Base-by-base conservation (phyloP, 163 green algal genomes). In the Botryococcus braunii region DNA sequence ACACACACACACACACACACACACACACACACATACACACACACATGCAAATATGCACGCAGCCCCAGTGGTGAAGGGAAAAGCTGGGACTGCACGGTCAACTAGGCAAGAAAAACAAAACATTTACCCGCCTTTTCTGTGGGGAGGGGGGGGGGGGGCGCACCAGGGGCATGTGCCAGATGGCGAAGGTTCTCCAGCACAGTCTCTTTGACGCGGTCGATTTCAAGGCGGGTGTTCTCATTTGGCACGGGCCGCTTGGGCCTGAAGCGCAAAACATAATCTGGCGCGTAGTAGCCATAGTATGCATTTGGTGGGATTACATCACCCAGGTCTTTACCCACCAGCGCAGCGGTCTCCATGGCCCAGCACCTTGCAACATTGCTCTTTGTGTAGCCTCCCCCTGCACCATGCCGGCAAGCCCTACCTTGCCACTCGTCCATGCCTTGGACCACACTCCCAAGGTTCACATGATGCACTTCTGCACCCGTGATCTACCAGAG, bases 331-430 rank as follows among this genome's bases (percentile, higher is more conserved):
- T 76, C 46, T 36, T 74, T 62, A 59, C 82, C 85, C 21, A 86
- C 69, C 61, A 96, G 81, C 41, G 90, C 81, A n/a, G 85, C 85
- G 0, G 95, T 98, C 75, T 98, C 93, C 59, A 95, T 92, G 1
- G 91, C 88, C 94, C 94, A 99, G 66, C 92, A 97, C 0, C 94
- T 75, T 2, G 94, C 90, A 29, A 99, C 94, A 65, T 97, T 98
- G 57, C 86, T 87, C 65, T 97, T 98, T 35, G 88, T 97, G 83
- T 99, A 99, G 11, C 94, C 94, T 2, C 94, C 94, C 5, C 94
- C 94, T 72, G 83, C 77, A 61, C 84, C 50, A 61, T 61, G 50
- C n/a, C n/a, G n/a, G n/a, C n/a, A n/a, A n/a, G n/a, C n/a, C n/a
- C n/a, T n/a, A n/a, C n/a, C n/a, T n/a, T n/a, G n/a, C n/a, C n/a